phyloP scores from a whole-genome alignment of 2,329 filamentous ascomycete genomes.

The Leptoxyphium fumago region DNA sequence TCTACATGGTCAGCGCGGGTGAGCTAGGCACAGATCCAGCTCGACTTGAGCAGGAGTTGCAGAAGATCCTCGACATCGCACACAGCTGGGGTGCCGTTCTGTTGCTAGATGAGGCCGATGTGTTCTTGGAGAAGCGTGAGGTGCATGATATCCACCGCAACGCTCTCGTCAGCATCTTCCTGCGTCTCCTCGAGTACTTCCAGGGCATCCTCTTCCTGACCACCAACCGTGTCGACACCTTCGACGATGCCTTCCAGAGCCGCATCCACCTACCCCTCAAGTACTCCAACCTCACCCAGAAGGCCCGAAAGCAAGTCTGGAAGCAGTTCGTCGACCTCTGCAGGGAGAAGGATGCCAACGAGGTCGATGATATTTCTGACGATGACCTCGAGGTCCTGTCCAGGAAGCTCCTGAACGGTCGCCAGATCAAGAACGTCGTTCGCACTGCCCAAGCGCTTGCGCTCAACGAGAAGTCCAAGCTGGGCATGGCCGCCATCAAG shows the following conservation, averaged over 20 bases:
- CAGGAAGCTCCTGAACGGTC: conserved; percentile 52
- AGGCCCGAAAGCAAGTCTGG: conserved; percentile 68
- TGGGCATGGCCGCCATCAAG: conserved; percentile 67
- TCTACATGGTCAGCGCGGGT: conserved; percentile 72
- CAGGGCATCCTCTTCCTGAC: conserved; percentile 83
- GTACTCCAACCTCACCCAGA: conserved; percentile 58
- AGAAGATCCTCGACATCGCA: conserved; percentile 73
- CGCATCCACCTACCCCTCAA: conserved; percentile 74
- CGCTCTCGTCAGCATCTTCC: conserved; percentile 72
- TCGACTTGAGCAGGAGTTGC: conserved; percentile 59
- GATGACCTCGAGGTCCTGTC: conserved; percentile 53
- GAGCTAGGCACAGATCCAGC: conserved; percentile 68
- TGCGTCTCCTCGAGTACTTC: conserved; percentile 79
- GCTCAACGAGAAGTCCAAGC: conserved; percentile 53
- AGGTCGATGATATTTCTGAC: conserved; percentile 47
- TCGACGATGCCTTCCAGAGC: conserved; percentile 81
- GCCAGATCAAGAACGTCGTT: conserved; percentile 78
- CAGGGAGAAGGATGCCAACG: conserved; percentile 45
- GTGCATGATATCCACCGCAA: conserved; percentile 76
- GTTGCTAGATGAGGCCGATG: conserved; percentile 72
- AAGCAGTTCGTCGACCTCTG: conserved; percentile 69
- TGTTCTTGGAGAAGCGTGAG: conserved; percentile 70
- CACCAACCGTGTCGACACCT: conserved; percentile 75
- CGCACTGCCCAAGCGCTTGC: conserved; percentile 72
- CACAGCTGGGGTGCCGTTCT: conserved; percentile 77